phyloP scores from a whole-genome alignment of 139 green algal genomes.

The Chlorella sp. region DNA sequence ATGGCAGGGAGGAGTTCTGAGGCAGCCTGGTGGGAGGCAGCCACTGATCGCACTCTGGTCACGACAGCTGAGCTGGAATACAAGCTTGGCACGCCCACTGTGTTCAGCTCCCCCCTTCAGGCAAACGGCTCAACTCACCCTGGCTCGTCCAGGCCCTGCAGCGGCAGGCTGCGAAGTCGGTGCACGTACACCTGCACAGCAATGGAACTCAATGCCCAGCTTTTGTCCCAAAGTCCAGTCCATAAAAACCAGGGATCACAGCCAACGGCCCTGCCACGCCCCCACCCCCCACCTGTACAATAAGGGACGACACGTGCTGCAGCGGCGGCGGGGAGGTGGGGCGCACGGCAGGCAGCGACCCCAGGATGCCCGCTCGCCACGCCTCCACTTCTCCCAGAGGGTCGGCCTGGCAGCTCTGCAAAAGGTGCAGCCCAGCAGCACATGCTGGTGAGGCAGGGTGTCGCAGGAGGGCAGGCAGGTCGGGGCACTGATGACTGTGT shows the following conservation, averaged over 20 bases:
- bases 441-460: background rate
- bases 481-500: background rate
- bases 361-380: slow-evolving; percentile 1
- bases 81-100: too few species aligned
- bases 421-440: background rate
- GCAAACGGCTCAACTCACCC: too few species aligned
- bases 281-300: slow-evolving; percentile 9
- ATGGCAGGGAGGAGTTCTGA: background rate
- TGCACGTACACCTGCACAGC: slow-evolving; percentile 12
- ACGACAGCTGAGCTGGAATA: too few species aligned
- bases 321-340: slow-evolving; percentile 6
- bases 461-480: background rate
- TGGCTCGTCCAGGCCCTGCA: background rate
- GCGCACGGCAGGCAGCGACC: background rate
- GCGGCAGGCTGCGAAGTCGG: slow-evolving; percentile 2
- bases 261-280: too few species aligned
- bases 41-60: background rate
- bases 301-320: background rate
- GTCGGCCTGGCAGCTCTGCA: slow-evolving; percentile 5
- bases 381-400: background rate
- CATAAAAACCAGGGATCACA: too few species aligned
- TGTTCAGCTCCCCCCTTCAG: too few species aligned
- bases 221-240: too few species aligned
- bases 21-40: background rate
- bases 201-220: too few species aligned